A percentile compares a stretch with the other conserved stretches of the same genome.
Evolutionary conservation across 768 basidiomycete genomes (phyloP).

Genomic region (Mycena albidolilacea): DNA sequence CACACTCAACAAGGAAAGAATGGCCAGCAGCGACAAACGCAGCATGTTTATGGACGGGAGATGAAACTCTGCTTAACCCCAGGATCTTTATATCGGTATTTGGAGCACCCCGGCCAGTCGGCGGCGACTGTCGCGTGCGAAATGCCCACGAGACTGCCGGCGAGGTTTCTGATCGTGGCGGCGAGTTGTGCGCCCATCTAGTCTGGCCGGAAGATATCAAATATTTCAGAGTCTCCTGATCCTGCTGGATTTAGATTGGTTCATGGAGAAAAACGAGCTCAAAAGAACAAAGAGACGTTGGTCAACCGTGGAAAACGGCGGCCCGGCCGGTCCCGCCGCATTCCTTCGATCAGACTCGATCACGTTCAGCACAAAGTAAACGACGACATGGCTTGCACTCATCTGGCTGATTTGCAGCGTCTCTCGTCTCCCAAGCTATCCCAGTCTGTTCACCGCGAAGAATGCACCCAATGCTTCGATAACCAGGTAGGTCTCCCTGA

Average conservation of each 20-base stretch:
- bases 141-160: not conserved
- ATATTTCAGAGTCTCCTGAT: too few relatives aligned
- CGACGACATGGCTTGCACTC: constrained; percentile 64
- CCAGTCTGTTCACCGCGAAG: constrained; percentile 88
- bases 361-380: not conserved
- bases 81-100: not conserved
- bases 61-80: not conserved
- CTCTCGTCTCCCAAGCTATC: constrained; percentile 73
- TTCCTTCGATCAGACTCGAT: constrained; percentile 10
- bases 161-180: too few relatives aligned
- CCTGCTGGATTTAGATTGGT: too few relatives aligned
- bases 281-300: not conserved
- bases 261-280: not conserved
- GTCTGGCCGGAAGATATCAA: too few relatives aligned
- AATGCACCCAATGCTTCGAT: constrained; percentile 98
- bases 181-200: too few relatives aligned
- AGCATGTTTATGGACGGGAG: not conserved
- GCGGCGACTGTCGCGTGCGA: not conserved
- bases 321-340: not conserved
- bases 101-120: not conserved
- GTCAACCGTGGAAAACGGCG: constrained; percentile 6
- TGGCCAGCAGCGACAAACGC: not conserved
- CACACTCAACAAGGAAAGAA: not conserved
- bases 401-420: constrained; percentile 63
- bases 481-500: constrained; percentile 72